Evolutionary conservation across 805 yeast species (phyloP).

Genomic region (Priceomyces medius): DNA sequence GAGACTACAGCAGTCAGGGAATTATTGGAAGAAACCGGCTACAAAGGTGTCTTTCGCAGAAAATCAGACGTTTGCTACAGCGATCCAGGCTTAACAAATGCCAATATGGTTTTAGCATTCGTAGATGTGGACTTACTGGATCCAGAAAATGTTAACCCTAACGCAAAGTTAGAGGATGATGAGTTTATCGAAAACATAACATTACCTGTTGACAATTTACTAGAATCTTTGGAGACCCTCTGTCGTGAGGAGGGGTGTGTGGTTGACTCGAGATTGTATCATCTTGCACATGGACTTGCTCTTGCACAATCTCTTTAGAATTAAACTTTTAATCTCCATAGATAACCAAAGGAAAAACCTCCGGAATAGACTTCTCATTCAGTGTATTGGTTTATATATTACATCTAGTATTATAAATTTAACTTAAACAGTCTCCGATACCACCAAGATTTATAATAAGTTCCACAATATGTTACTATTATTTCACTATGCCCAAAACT

Average conservation of each 20-base stretch:
- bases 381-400: too few species aligned
- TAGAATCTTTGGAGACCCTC: conserved; percentile 51
- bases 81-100: conserved; percentile 87
- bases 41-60: conserved; percentile 58
- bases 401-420: too few species aligned
- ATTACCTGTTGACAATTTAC: conserved; percentile 60
- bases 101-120: conserved; percentile 76
- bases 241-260: conserved; percentile 62
- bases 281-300: conserved; percentile 77
- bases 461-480: neutral
- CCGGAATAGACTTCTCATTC: too few species aligned
- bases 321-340: too few species aligned
- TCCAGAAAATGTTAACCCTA: conserved; percentile 65
- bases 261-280: conserved; percentile 85
- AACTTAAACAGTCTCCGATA: too few species aligned
- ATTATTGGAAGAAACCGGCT: conserved; percentile 90
- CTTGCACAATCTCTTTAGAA: conserved; percentile 39
- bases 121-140: conserved; percentile 72
- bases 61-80: conserved; percentile 36
- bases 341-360: too few species aligned
- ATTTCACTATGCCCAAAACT: conserved; percentile 1
- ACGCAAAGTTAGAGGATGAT: conserved; percentile 77
- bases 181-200: conserved; percentile 91
- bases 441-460: too few species aligned
- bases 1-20: conserved; percentile 86